phyloP scores from a whole-genome alignment of 768 basidiomycete genomes.

The Neoboletus magnificus region DNA sequence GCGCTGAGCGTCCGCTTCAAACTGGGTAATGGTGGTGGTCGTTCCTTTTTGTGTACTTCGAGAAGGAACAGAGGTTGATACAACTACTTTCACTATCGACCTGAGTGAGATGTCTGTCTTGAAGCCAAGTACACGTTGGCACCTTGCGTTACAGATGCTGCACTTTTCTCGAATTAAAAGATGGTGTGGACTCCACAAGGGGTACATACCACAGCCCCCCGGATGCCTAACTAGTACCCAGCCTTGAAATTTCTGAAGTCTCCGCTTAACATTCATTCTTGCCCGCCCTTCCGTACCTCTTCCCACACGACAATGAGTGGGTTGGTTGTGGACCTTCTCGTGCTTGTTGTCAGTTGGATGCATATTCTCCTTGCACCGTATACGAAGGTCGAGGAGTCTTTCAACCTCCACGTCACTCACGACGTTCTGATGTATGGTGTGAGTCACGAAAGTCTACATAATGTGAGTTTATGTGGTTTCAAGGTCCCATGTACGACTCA shows the following conservation, averaged over 20 bases:
- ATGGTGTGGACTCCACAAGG: too few species aligned
- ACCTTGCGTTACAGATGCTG: neutral
- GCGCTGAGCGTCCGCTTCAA: slow-evolving; percentile 34
- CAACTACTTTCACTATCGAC: slow-evolving; percentile 45
- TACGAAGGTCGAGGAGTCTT: slow-evolving; percentile 97
- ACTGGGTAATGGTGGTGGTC: slow-evolving; percentile 50
- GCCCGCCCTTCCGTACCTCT: neutral
- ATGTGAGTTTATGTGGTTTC: slow-evolving; percentile 40
- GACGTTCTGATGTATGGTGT: slow-evolving; percentile 82
- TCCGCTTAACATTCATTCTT: neutral
- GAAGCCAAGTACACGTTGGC: neutral
- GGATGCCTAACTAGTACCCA: too few species aligned
- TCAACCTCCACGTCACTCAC: slow-evolving; percentile 89
- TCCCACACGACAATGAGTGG: slow-evolving; percentile 9
- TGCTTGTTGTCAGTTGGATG: slow-evolving; percentile 50
- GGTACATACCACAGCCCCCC: too few species aligned
- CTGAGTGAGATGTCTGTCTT: neutral
- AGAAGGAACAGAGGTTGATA: slow-evolving; percentile 57
- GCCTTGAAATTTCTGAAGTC: neutral
- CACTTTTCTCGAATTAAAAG: too few species aligned
- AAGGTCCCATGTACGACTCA: slow-evolving; percentile 8
- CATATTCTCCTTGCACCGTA: slow-evolving; percentile 82
- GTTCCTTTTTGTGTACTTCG: slow-evolving; percentile 50
- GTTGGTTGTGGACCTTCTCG: slow-evolving; percentile 44
- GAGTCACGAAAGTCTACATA: slow-evolving; percentile 36